A percentile compares a stretch with the other conserved stretches of the same genome.
Evolutionary conservation across 345 rosid species (phyloP).

Genomic region (Pistacia integerrima): DNA sequence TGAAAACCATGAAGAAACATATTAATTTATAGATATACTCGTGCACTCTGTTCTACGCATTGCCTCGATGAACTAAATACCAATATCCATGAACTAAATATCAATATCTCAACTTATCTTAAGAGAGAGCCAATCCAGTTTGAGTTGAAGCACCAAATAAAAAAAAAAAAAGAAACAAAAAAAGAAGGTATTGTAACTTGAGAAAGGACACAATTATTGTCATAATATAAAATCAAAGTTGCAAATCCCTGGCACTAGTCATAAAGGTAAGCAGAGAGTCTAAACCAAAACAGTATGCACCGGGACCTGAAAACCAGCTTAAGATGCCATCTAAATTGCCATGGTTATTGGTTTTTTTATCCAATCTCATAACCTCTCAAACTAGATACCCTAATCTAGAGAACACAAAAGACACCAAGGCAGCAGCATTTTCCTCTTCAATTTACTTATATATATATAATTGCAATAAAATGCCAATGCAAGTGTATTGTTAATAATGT

Average conservation of each 20-base stretch:
- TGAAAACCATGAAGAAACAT: conserved; percentile 34
- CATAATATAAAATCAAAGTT: not conserved
- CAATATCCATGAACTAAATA: not conserved
- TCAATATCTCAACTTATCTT: not conserved
- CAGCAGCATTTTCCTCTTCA: not conserved
- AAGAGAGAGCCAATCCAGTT: not conserved
- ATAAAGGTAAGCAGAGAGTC: not conserved
- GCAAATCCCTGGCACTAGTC: not conserved
- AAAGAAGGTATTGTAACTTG: not conserved
- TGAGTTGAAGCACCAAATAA: not conserved
- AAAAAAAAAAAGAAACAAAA: too few species aligned
- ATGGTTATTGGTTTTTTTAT: not conserved
- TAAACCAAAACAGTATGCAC: not conserved
- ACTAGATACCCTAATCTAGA: not conserved
- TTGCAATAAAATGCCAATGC: not conserved
- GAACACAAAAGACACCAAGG: not conserved
- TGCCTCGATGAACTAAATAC: not conserved
- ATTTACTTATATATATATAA: not conserved
- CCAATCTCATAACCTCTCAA: not conserved
- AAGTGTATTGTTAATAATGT: not conserved
- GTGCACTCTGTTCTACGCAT: not conserved
- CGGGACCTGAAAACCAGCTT: not conserved
- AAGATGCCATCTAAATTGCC: not conserved
- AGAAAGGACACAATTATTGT: not conserved
- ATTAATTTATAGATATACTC: not conserved